Evolutionary conservation across 805 yeast genomes (phyloP).

Genomic region (Lipomyces orientalis): DNA sequence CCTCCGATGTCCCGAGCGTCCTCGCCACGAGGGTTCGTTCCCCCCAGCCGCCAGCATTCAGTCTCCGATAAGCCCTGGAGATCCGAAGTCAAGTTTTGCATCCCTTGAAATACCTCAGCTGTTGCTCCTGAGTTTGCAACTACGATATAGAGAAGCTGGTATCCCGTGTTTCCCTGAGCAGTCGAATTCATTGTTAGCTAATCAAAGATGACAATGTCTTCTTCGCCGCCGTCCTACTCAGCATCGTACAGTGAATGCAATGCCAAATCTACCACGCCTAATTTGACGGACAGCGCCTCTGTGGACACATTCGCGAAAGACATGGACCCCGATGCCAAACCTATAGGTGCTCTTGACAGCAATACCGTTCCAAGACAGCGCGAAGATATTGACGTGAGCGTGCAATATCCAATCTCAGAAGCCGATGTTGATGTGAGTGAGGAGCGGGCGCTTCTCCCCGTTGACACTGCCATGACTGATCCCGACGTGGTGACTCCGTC

Average conservation of each 20-base stretch:
- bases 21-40: no score
- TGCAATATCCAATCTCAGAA: not conserved
- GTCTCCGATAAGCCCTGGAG: no score
- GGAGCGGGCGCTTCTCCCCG: conserved; percentile 8
- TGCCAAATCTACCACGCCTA: not conserved
- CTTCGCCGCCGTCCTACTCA: not conserved
- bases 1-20: not conserved
- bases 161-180: no score
- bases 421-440: not conserved
- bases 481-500: conserved; percentile 24
- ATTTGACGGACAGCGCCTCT: not conserved
- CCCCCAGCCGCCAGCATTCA: no score
- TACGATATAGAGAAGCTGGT: not conserved
- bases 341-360: conserved; percentile 13
- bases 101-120: not conserved
- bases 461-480: conserved; percentile 32
- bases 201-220: not conserved
- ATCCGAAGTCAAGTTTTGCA: no score
- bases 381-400: conserved; percentile 1
- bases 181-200: not conserved
- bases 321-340: conserved; percentile 19
- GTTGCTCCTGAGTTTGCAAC: not conserved
- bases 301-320: conserved; percentile 1
- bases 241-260: not conserved
- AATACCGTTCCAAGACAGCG: conserved; percentile 10